Conservation (phyloP, 768 basidiomycete species). For the Dentipellis fragilis region DNA sequence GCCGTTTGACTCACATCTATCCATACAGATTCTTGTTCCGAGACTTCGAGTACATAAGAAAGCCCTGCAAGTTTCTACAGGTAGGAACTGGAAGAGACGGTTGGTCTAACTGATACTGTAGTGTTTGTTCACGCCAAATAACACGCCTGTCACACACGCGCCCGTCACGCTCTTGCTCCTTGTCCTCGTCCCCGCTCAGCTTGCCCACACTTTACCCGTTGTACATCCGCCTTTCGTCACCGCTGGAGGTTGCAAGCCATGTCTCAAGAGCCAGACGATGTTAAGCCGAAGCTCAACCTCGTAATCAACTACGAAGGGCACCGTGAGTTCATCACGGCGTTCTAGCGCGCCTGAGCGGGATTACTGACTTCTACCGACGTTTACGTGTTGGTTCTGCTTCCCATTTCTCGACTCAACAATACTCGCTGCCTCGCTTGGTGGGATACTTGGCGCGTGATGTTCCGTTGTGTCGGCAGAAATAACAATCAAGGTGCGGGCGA, state of each 20-base stretch:
- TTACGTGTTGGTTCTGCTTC: not conserved
- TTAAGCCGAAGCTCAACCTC: slow-evolving; percentile 66
- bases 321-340: slow-evolving; percentile 27
- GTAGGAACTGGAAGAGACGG: too few relatives aligned
- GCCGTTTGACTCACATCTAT: too few relatives aligned
- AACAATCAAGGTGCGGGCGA: slow-evolving; percentile 56
- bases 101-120: too few relatives aligned
- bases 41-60: too few relatives aligned
- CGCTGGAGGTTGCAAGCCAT: not conserved
- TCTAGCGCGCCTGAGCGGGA: not conserved
- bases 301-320: slow-evolving; percentile 43
- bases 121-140: not conserved
- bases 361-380: not conserved
- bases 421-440: not conserved
- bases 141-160: not conserved
- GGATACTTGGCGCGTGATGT: too few relatives aligned
- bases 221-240: not conserved
- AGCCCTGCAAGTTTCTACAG: too few relatives aligned
- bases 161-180: not conserved
- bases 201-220: not conserved
- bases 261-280: slow-evolving; percentile 30
- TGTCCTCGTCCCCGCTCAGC: not conserved
- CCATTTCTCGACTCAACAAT: not conserved
- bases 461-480: slow-evolving; percentile 31
- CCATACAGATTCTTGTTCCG: too few relatives aligned